These are phyloP conservation scores for Termitomyces sp. DNA, from an alignment of 768 basidiomycete species.

Conservation along the genomic window DNA sequence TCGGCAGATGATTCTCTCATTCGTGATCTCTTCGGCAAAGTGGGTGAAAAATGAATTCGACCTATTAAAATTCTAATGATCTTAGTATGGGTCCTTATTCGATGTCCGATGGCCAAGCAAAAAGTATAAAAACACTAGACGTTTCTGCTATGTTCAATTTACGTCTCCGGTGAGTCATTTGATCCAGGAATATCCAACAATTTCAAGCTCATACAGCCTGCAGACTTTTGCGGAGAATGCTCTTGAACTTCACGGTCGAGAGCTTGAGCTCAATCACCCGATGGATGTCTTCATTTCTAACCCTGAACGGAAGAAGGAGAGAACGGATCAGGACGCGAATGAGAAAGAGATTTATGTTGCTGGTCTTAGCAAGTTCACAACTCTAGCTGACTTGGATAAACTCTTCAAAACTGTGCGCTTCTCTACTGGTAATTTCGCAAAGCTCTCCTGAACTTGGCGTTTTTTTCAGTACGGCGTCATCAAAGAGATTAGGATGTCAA, in stretches of 20 bases:
- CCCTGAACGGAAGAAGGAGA: conserved; percentile 81
- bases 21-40: conserved; percentile 73
- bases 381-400: conserved; percentile 69
- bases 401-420: conserved; percentile 69
- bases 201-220: too few relatives aligned
- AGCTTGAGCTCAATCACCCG: conserved; percentile 62
- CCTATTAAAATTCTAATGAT: not conserved
- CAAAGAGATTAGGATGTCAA: conserved; percentile 75
- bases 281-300: conserved; percentile 86
- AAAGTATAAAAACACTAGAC: conserved; percentile 84
- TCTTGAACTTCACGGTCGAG: conserved; percentile 71
- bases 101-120: conserved; percentile 98
- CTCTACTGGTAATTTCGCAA: not conserved
- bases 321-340: conserved; percentile 85
- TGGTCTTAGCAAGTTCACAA: conserved; percentile 75
- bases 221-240: conserved; percentile 69
- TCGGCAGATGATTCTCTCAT: conserved; percentile 72
- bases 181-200: not conserved
- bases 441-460: conserved; percentile 1
- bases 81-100: conserved; percentile 83
- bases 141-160: conserved; percentile 95
- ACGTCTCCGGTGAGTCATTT: conserved; percentile 65
- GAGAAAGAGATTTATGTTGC: conserved; percentile 86
- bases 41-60: conserved; percentile 25
- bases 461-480: conserved; percentile 67